Evolutionary conservation across 2,329 filamentous ascomycete genomes (phyloP), one percentile per base, ranked within the genome.

Genomic region (Diaporthe amygdali): DNA sequence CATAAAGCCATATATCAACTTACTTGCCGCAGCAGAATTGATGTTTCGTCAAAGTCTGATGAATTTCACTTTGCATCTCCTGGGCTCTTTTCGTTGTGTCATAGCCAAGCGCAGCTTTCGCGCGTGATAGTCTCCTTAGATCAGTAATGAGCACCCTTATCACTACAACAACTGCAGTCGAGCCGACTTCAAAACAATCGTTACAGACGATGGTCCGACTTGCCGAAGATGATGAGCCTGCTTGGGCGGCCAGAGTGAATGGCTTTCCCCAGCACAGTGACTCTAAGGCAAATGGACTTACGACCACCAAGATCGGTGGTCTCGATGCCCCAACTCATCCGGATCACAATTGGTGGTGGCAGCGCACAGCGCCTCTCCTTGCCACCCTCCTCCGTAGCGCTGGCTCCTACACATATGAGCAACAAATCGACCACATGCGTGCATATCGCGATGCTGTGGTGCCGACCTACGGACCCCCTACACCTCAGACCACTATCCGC

Each of bases 391-490:
- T 74, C 27, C 17, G 25, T 4, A 46, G 52, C 30, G 64, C 71
- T 15, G 55, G 59, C 2, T 47, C 67, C 30, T 74, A 74, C 39
- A 74, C 71, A 3, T 34, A 49, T 1, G 34, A 66, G 30, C 68
- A 72, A 15, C 55, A 63, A 30, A 32, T 66, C 10, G 55, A 68
- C 44, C 72, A 74, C 27, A 34, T 72, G 41, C 37, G 54, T 3
- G 63, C 70, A 15, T 68, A 72, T 37, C 72, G 67, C 27, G 52
- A 72, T 63, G 34, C 51, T 9, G 63, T 71, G 12, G 52, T 74
- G 41, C 71, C 72, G 10, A 70, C 54, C 22, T 70, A 72, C 15
- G 72, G 72, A 5, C 59, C 70, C 2, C 72, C 15, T 20, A 66
- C 54, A 7, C 39, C 49, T 27, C 49, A 51, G 8, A 55, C 61